Conservation (phyloP, 2,329 filamentous ascomycete genomes). For the Verticillium nubilum region DNA sequence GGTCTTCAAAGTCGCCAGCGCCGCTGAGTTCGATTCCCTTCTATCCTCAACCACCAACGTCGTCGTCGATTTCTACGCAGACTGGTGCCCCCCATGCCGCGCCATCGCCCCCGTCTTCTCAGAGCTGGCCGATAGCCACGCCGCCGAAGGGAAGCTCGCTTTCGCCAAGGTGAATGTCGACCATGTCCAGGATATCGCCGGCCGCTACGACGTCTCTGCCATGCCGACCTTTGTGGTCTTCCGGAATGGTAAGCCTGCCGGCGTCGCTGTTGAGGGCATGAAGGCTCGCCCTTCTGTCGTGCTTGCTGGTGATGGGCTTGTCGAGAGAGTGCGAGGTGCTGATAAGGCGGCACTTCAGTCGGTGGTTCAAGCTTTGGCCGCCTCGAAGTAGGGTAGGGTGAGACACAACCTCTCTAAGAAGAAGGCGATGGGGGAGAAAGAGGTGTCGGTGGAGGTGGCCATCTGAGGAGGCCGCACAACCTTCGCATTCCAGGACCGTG, state of each 20-base stretch:
- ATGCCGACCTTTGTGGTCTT: constrained; percentile 59
- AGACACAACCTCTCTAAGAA: too few relatives aligned
- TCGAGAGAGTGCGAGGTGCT: constrained; percentile 23
- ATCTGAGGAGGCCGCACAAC: too few relatives aligned
- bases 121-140: constrained; percentile 32
- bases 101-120: constrained; percentile 38
- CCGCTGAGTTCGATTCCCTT: constrained; percentile 19
- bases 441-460: too few relatives aligned
- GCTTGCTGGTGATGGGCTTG: constrained; percentile 17
- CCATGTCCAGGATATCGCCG: constrained; percentile 41
- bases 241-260: constrained; percentile 37
- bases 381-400: constrained; percentile 2
- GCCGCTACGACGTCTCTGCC: constrained; percentile 43
- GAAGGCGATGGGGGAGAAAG: too few relatives aligned
- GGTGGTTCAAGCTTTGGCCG: constrained; percentile 18
- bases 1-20: constrained; percentile 25
- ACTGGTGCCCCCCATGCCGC: constrained; percentile 47
- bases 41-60: constrained; percentile 1
- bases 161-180: constrained; percentile 59
- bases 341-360: constrained; percentile 20
- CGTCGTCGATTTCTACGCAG: constrained; percentile 41
- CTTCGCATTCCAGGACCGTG: too few relatives aligned
- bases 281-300: constrained; percentile 14
- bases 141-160: constrained; percentile 32
- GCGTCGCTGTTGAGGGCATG: constrained; percentile 17